Evolutionary conservation across 768 basidiomycete genomes (phyloP), one percentile per base, ranked within the genome.

Genomic region (Auricularia sp.): DNA sequence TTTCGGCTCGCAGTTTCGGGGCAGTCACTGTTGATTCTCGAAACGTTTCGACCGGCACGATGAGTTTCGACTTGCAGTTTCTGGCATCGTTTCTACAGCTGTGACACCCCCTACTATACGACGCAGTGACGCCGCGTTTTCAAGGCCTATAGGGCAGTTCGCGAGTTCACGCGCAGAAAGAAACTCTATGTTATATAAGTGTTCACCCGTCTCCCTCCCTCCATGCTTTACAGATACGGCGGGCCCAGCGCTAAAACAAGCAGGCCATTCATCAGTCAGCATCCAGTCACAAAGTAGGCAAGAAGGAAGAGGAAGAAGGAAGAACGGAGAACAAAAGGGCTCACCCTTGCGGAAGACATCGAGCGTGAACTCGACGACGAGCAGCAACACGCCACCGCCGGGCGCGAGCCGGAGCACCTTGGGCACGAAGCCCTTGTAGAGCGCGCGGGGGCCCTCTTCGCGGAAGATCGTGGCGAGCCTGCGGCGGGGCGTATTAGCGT

Each of bases 321-420:
- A 45, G 16, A 34, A 58, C 62, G 36, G 44, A 42, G 42, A 64
- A 63, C 33, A 63, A 24, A 67, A 13, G 33, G 10, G 72, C 78
- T 24, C 67, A 90, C 90, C 82, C 71, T 85, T 79, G 68, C 92
- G 84, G 75, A 95, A 92, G 65, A 89, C 70, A 21, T 82, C 85
- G 45, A 94, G 75, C 2, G 90, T 92, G 67, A 90, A 86, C 75
- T 94, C 92, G 18, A 95, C 93, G n/a, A 95, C 95, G 39, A 99
- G 82, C 35, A 99, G 79, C 36, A 99, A 76, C 13, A 99, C 88
- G 74, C 96, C 96, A 62, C 96, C 96, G 54, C 96, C 96, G 0
- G 96, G 96, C 13, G 95, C 96, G 33, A 99, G 82, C 68, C 96
- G 85, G 54, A 98, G 82, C 3, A 97, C 94, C 75, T 99, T 99